phyloP scores from a whole-genome alignment of 148 eudicot species.

The Cornus kousa region DNA sequence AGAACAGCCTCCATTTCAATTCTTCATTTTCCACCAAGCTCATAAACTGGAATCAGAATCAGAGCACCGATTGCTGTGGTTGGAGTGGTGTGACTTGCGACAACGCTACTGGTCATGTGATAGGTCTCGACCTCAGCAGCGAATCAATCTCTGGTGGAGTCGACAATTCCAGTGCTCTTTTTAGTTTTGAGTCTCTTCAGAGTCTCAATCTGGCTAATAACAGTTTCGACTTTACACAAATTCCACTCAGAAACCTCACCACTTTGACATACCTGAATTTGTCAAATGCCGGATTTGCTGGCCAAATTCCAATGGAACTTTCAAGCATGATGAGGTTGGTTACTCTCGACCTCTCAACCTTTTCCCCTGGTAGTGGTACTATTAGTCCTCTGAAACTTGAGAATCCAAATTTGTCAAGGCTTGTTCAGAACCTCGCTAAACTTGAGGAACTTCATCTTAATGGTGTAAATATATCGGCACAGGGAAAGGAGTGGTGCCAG shows the following conservation, averaged over 20 bases:
- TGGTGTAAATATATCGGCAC: constrained; percentile 12
- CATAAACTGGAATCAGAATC: constrained; percentile 19
- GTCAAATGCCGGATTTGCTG: constrained; percentile 28
- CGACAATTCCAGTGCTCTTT: constrained; percentile 21
- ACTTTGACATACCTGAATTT: constrained; percentile 25
- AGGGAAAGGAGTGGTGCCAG: constrained; percentile 10
- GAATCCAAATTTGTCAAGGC: constrained; percentile 2
- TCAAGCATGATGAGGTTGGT: constrained; percentile 19
- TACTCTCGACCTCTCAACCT: constrained; percentile 16
- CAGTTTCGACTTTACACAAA: neutral
- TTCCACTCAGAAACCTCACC: constrained; percentile 25
- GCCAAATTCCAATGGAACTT: constrained; percentile 33
- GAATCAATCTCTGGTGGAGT: constrained; percentile 20
- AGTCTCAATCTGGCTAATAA: constrained; percentile 34
- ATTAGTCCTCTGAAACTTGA: neutral
- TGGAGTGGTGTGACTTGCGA: constrained; percentile 48
- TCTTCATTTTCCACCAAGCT: constrained; percentile 9
- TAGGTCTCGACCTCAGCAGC: constrained; percentile 23
- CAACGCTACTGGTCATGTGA: constrained; percentile 18
- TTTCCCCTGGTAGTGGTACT: neutral
- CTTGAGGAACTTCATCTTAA: constrained; percentile 21
- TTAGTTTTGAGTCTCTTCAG: constrained; percentile 18
- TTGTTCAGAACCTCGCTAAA: constrained; percentile 15
- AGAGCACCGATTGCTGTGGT: constrained; percentile 21
- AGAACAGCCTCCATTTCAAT: constrained; percentile 9